A percentile compares a stretch with the other conserved stretches of the same genome.
These are phyloP conservation scores for Linum lewisii DNA, from an alignment of 345 rosid genomes.

Conservation along the genomic window DNA sequence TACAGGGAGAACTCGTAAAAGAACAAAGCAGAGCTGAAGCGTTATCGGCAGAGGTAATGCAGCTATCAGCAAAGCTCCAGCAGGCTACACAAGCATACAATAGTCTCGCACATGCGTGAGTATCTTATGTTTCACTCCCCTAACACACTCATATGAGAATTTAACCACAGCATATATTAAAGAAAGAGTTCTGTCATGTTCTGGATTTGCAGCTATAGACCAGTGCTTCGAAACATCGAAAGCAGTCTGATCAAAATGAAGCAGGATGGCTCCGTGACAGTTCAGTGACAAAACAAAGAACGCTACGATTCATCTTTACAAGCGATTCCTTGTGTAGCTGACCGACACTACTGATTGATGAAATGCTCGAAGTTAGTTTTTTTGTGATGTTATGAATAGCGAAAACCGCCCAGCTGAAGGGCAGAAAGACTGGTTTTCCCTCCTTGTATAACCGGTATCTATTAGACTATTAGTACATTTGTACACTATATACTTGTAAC, in stretches of 20 bases:
- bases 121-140: neutral
- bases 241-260: slow-evolving; percentile 75
- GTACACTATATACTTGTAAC: neutral
- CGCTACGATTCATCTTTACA: neutral
- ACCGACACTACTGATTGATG: neutral
- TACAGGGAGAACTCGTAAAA: slow-evolving; percentile 62
- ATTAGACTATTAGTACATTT: too few relatives aligned
- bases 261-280: slow-evolving; percentile 57
- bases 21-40: slow-evolving; percentile 84
- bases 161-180: neutral
- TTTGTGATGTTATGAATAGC: neutral
- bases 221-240: slow-evolving; percentile 77
- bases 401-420: neutral
- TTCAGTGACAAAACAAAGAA: slow-evolving; percentile 20
- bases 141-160: neutral
- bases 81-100: slow-evolving; percentile 71
- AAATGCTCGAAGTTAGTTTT: neutral
- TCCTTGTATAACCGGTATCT: too few relatives aligned
- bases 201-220: slow-evolving; percentile 58
- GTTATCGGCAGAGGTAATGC: slow-evolving; percentile 74
- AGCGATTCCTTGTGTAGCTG: neutral
- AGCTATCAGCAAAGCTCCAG: slow-evolving; percentile 67
- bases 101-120: slow-evolving; percentile 68
- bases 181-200: neutral
- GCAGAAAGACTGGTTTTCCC: neutral